phyloP scores from a whole-genome alignment of 352 stramenopile genomes.

The Saprolegnia parasitica region DNA sequence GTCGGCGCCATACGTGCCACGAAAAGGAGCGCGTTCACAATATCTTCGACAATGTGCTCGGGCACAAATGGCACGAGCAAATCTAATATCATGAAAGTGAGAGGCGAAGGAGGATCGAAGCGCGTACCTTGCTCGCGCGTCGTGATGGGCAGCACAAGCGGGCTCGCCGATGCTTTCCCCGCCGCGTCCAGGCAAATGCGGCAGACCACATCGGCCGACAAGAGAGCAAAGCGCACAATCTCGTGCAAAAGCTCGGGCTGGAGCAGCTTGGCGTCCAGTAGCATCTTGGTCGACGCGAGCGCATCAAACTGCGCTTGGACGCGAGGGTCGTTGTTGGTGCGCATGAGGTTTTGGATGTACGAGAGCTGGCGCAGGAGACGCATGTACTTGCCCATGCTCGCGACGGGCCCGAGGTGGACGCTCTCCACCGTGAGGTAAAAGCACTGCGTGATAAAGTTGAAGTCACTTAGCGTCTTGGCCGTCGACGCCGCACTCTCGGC shows the following conservation, averaged over 20 bases:
- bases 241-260: slow-evolving; percentile 77
- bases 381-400: slow-evolving; percentile 77
- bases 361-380: slow-evolving; percentile 86
- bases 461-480: slow-evolving; percentile 43
- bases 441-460: slow-evolving; percentile 95
- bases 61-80: slow-evolving; percentile 80
- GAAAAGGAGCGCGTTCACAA: slow-evolving; percentile 90
- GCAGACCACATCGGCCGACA: slow-evolving; percentile 59
- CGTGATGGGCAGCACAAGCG: neutral
- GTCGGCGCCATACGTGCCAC: slow-evolving; percentile 83
- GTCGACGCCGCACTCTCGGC: slow-evolving; percentile 28
- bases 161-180: neutral
- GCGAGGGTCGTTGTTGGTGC: slow-evolving; percentile 59
- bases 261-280: slow-evolving; percentile 71
- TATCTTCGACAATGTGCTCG: slow-evolving; percentile 95
- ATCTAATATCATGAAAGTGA: slow-evolving; percentile 20
- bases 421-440: slow-evolving; percentile 94
- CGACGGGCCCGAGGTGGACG: slow-evolving; percentile 89
- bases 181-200: slow-evolving; percentile 42
- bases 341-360: slow-evolving; percentile 83
- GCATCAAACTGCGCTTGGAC: slow-evolving; percentile 71
- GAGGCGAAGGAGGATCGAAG: neutral
- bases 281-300: slow-evolving; percentile 65
- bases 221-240: slow-evolving; percentile 61
- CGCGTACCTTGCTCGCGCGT: slow-evolving; percentile 4